Percentiles rank a stretch among this genome's conserved stretches.
phyloP scores from a whole-genome alignment of 768 basidiomycete genomes.

The Neoboletus subvelutipes region DNA sequence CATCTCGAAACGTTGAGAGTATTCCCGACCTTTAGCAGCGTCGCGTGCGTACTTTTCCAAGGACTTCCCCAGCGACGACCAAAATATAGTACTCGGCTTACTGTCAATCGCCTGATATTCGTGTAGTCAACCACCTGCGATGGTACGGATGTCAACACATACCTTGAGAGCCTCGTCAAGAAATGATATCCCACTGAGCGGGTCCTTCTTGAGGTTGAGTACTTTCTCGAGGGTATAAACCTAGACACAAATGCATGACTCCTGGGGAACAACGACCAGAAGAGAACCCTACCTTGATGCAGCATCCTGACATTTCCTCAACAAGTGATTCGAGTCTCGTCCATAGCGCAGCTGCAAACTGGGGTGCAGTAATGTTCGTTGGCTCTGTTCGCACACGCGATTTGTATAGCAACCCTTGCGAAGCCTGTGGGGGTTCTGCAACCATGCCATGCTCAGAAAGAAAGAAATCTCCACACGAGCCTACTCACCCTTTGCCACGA shows the following conservation, averaged over 20 bases:
- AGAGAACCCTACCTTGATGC: constrained; percentile 66
- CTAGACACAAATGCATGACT: constrained; percentile 36
- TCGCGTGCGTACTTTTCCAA: constrained; percentile 84
- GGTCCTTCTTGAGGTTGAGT: constrained; percentile 83
- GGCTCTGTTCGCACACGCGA: constrained; percentile 90
- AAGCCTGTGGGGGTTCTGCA: constrained; percentile 23
- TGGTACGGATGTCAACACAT: constrained; percentile 1
- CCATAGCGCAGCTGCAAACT: constrained; percentile 65
- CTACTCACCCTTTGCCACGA: constrained; percentile 66
- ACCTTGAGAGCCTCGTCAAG: constrained; percentile 95
- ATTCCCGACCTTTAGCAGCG: constrained; percentile 63
- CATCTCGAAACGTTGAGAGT: not conserved
- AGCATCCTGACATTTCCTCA: constrained; percentile 83
- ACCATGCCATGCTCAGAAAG: not conserved
- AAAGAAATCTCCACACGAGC: not conserved
- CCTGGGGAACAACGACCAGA: no score
- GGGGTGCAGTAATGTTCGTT: constrained; percentile 81
- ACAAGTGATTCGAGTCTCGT: constrained; percentile 73
- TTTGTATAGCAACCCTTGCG: constrained; percentile 61
- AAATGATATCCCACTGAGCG: constrained; percentile 71
- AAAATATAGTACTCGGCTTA: constrained; percentile 89
- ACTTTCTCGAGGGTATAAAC: constrained; percentile 97
- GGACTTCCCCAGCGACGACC: constrained; percentile 76
- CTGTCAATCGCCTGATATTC: constrained; percentile 73
- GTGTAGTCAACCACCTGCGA: not conserved